phyloP scores from a whole-genome alignment of 106 monocot species.

The Platanthera guangdongensis region DNA sequence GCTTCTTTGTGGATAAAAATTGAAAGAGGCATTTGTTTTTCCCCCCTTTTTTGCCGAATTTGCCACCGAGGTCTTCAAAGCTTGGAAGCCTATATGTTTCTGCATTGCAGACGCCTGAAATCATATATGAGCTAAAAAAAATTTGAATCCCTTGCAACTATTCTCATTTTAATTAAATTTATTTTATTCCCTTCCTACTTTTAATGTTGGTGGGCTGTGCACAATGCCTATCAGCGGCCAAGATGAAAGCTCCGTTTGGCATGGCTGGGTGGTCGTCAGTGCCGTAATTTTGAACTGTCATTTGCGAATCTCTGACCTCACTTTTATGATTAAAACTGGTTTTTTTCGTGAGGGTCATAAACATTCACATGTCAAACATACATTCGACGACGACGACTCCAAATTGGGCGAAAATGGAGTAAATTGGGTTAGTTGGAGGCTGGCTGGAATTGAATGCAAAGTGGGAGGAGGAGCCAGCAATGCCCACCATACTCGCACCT shows the following conservation, averaged over 20 bases:
- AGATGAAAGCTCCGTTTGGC: too few species aligned
- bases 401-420: not conserved
- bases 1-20: constrained; percentile 3
- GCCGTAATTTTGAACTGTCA: too few species aligned
- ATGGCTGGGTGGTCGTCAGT: too few species aligned
- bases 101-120: not conserved
- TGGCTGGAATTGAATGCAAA: not conserved
- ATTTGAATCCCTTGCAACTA: not conserved
- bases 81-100: not conserved
- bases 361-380: not conserved
- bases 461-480: too few species aligned
- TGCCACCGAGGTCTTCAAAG: not conserved
- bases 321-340: not conserved
- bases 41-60: not conserved
- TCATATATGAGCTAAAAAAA: not conserved
- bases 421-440: not conserved
- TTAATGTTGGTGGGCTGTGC: not conserved
- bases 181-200: not conserved
- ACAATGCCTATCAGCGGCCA: too few species aligned
- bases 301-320: too few species aligned
- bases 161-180: not conserved
- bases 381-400: not conserved
- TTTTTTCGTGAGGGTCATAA: not conserved
- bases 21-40: not conserved
- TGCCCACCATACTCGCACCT: too few species aligned